Percentiles rank a stretch among this genome's conserved stretches.
phyloP scores from a whole-genome alignment of 495 filamentous ascomycete species.

The Chaetomium cochliodes region DNA sequence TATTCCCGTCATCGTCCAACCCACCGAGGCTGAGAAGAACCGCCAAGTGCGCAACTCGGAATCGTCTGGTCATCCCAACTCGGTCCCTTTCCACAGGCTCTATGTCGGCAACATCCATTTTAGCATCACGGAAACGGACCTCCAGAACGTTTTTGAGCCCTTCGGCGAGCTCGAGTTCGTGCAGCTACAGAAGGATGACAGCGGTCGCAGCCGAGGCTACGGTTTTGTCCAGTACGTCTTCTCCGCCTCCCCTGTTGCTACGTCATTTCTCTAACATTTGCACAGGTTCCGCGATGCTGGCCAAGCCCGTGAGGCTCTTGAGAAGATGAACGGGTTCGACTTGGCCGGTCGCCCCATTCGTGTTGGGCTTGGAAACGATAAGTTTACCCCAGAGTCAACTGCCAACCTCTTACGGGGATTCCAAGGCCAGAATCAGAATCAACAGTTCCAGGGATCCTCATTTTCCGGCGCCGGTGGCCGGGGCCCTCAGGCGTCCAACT shows the following conservation, averaged over 20 bases:
- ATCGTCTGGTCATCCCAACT: slow-evolving; percentile 59
- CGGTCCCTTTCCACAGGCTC: slow-evolving; percentile 94
- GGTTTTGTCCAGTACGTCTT: slow-evolving; percentile 94
- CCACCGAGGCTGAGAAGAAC: slow-evolving; percentile 99
- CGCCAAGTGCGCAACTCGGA: slow-evolving; percentile 89
- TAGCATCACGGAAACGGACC: slow-evolving; percentile 94
- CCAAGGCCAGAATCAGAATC: slow-evolving; percentile 75
- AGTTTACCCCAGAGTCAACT: slow-evolving; percentile 98
- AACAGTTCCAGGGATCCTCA: slow-evolving; percentile 86
- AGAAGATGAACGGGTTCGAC: slow-evolving; percentile 99
- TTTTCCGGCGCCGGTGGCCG: slow-evolving; percentile 92
- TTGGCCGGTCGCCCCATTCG: slow-evolving; percentile 96
- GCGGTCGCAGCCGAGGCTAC: slow-evolving; percentile 87
- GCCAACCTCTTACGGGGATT: slow-evolving; percentile 86
- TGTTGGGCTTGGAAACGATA: slow-evolving; percentile 99
- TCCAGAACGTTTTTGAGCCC: slow-evolving; percentile 95
- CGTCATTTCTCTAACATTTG: slow-evolving; percentile 36
- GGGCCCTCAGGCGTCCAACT: slow-evolving; percentile 82
- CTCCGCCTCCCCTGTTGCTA: slow-evolving; percentile 1
- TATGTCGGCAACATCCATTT: slow-evolving; percentile 99
- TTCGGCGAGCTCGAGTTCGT: slow-evolving; percentile 98
- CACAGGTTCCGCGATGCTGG: slow-evolving; percentile 85
- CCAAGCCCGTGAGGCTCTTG: slow-evolving; percentile 87
- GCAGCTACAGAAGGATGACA: slow-evolving; percentile 93
- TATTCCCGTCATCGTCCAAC: slow-evolving; percentile 97